Conservation (phyloP, 495 filamentous ascomycete genomes). For the Amniculicola lignicola region DNA sequence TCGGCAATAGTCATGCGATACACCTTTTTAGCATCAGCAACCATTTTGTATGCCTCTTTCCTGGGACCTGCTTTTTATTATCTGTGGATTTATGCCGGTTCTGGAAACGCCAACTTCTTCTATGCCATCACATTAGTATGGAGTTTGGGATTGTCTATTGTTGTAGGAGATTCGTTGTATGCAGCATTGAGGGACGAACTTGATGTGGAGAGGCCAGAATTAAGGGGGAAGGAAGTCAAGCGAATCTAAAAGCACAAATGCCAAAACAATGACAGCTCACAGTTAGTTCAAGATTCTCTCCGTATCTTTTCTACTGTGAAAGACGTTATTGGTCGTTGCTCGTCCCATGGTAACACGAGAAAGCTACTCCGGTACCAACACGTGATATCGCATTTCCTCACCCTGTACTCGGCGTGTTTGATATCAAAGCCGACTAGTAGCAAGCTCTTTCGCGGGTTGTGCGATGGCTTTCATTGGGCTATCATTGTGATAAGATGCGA, state of each 20-base stretch:
- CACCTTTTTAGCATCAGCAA: conserved; percentile 77
- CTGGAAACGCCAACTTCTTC: conserved; percentile 98
- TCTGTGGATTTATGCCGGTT: conserved; percentile 97
- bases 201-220: conserved; percentile 87
- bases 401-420: too few relatives aligned
- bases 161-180: conserved; percentile 82
- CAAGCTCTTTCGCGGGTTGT: too few relatives aligned
- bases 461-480: too few relatives aligned
- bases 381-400: neutral
- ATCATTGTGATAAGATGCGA: too few relatives aligned
- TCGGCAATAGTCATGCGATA: conserved; percentile 76
- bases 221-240: conserved; percentile 77
- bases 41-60: conserved; percentile 79
- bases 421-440: too few relatives aligned
- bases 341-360: neutral
- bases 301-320: too few relatives aligned
- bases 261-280: neutral
- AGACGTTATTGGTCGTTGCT: neutral
- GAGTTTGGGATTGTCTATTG: conserved; percentile 78
- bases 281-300: too few relatives aligned
- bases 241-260: conserved; percentile 56
- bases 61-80: conserved; percentile 95
- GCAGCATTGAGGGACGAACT: conserved; percentile 88
- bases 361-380: neutral
- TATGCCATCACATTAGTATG: conserved; percentile 98